Evolutionary conservation across 352 stramenopile species (phyloP).

Genomic region (Pseudoperonospora humuli): DNA sequence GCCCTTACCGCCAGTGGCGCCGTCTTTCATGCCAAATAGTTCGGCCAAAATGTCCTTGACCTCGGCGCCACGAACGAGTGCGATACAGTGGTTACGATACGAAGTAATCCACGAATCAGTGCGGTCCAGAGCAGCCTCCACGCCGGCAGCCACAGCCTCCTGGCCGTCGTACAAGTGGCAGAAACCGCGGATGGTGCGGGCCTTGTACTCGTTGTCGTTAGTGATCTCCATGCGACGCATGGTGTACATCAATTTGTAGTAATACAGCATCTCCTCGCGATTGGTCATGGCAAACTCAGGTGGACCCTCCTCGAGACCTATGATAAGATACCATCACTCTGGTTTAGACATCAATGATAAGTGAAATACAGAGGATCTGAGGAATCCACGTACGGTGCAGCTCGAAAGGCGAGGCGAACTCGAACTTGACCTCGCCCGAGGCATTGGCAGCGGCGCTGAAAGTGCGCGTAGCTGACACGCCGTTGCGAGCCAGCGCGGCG

Average conservation of each 20-base stretch:
- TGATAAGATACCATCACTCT: conserved; percentile 10
- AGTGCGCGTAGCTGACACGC: conserved; percentile 28
- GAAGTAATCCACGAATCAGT: conserved; percentile 98
- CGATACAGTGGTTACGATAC: conserved; percentile 99
- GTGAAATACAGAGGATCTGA: not conserved
- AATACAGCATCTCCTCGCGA: conserved; percentile 94
- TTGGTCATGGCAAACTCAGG: conserved; percentile 65
- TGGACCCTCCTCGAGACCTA: conserved; percentile 67
- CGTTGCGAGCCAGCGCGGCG: conserved; percentile 29
- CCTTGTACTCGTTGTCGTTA: conserved; percentile 99
- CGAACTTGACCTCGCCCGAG: conserved; percentile 58
- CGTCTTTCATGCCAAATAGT: conserved; percentile 91
- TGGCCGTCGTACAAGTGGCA: conserved; percentile 99
- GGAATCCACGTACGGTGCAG: conserved; percentile 51
- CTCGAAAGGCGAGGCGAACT: conserved; percentile 66
- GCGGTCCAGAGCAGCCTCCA: conserved; percentile 91
- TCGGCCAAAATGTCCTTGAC: conserved; percentile 93
- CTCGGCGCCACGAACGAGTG: conserved; percentile 90
- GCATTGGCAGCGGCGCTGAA: conserved; percentile 54
- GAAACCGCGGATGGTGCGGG: conserved; percentile 96
- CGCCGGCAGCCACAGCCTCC: conserved; percentile 97
- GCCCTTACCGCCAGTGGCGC: conserved; percentile 93
- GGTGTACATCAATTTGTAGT: conserved; percentile 99
- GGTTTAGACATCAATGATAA: not conserved
- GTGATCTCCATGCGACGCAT: conserved; percentile 99